Evolutionary conservation across 2,329 filamentous ascomycete genomes (phyloP).

Genomic region (Fusarium sp.): DNA sequence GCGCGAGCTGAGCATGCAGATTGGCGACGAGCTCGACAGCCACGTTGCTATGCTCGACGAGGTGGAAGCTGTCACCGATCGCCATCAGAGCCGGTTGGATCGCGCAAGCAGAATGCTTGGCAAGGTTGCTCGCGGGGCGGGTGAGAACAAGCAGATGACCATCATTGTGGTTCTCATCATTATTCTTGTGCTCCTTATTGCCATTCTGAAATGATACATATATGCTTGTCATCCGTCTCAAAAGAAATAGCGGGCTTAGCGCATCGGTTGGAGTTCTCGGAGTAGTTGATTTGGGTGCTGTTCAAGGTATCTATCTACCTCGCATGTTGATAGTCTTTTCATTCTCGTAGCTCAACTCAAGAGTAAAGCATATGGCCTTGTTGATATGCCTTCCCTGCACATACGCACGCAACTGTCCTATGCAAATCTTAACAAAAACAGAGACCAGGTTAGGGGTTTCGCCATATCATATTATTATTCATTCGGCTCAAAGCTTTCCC

Average conservation of each 20-base stretch:
- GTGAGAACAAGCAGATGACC: slow-evolving; percentile 89
- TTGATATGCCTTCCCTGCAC: slow-evolving; percentile 12
- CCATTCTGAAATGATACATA: slow-evolving; percentile 76
- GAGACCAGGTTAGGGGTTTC: slow-evolving; percentile 2
- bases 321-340: slow-evolving; percentile 10
- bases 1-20: slow-evolving; percentile 92
- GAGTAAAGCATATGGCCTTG: background rate
- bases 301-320: slow-evolving; percentile 3
- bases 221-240: slow-evolving; percentile 1
- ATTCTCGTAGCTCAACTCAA: background rate
- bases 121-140: slow-evolving; percentile 77
- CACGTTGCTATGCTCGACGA: slow-evolving; percentile 92
- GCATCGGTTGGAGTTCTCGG: slow-evolving; percentile 43
- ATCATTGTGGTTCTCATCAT: slow-evolving; percentile 86
- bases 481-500: slow-evolving; percentile 19
- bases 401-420: slow-evolving; percentile 7
- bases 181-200: slow-evolving; percentile 83
- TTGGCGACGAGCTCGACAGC: slow-evolving; percentile 93
- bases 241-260: slow-evolving; percentile 31
- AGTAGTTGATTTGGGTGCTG: slow-evolving; percentile 18
- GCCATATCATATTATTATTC: slow-evolving; percentile 27
- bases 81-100: slow-evolving; percentile 81
- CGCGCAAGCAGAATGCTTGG: slow-evolving; percentile 79
- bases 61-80: slow-evolving; percentile 83
- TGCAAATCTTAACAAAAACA: background rate